These are phyloP conservation scores for Bromus sterilis DNA, from an alignment of 176 grass and related monocot genomes.

Conservation along the genomic window DNA sequence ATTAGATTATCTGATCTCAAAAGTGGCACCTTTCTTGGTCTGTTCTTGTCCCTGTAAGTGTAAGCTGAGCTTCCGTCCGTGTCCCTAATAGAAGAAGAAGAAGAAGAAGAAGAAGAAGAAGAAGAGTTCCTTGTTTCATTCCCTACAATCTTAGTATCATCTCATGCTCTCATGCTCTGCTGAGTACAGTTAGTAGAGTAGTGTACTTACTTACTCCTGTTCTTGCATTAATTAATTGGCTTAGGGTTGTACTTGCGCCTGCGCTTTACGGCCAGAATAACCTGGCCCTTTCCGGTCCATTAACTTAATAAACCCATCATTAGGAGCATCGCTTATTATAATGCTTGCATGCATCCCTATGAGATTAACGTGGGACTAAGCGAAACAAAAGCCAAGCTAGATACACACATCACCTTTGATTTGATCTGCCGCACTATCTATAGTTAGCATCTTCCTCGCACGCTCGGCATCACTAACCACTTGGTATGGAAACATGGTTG, in stretches of 20 bases:
- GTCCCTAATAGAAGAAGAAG: not conserved
- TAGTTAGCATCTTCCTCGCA: not conserved
- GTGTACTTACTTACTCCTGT: not conserved
- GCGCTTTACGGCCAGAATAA: slow-evolving; percentile 22
- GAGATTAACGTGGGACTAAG: not conserved
- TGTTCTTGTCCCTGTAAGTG: slow-evolving; percentile 10
- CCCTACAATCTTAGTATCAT: slow-evolving; percentile 33
- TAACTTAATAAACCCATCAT: slow-evolving; percentile 28
- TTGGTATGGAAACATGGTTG: not conserved
- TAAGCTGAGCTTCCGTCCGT: not conserved
- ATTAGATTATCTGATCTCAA: slow-evolving; percentile 47
- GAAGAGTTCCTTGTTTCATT: not conserved
- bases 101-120: too few relatives aligned
- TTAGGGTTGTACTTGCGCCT: slow-evolving; percentile 24
- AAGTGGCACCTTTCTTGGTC: slow-evolving; percentile 31
- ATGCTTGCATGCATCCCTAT: not conserved
- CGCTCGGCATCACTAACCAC: not conserved
- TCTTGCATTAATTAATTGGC: slow-evolving; percentile 22
- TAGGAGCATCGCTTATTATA: slow-evolving; percentile 11
- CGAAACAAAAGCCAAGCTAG: not conserved
- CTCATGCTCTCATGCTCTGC: slow-evolving; percentile 13
- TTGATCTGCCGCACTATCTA: not conserved
- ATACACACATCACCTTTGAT: not conserved
- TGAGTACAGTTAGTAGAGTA: not conserved
- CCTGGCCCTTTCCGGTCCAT: not conserved